Base-by-base conservation (phyloP, 179 eudicot species). In the Carnegiea gigantea region DNA sequence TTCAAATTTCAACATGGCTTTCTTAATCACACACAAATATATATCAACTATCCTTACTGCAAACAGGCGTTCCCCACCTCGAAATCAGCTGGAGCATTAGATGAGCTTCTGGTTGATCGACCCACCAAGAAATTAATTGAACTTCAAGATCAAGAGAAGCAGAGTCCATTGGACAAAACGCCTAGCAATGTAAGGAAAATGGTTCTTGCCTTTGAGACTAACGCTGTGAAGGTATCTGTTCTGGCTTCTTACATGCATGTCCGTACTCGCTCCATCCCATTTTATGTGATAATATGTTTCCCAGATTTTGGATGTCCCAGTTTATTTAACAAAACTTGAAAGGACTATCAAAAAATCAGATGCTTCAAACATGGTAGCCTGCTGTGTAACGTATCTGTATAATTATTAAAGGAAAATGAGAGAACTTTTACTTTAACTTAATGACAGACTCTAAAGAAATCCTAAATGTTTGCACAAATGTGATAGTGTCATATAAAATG, bases 201-300 rank as follows among this genome's bases (percentile, higher is more conserved):
- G 92, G 88, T 89, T 65, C 87, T 84, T 86, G 95, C 92, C 82
- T 90, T 93, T 81, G 95, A 93, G 87, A 89, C 79, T 87, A 88
- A 83, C 80, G 87, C 82, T 75, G 75, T 85, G 78, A 86, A 93
- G 98, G 96, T 95, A 89, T 86, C 68, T 33, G 38, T 80, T 82
- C 59, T 72, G 38, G 78, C 77, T 79, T 67, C 68, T 82, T 1
- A 76, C 4, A 78, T 76, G 40, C 75, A 60, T 82, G 75, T 73
- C 43, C 76, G 73, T 40, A 30, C 72, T 28, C 38, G 7, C 72
- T 67, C 72, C 38, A 28, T 67, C 72, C 72, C 72, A 26, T 26
- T 67, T 70, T 70, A 36, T 33, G 73, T 36, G 73, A 70, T 70
- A 36, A 36, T 70, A 70, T 30, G 73, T 18, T 30, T 36, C 15